A percentile compares a stretch with the other conserved stretches of the same genome.
phyloP scores from a whole-genome alignment of 2,329 filamentous ascomycete species.

The Hypoxylon sp. region DNA sequence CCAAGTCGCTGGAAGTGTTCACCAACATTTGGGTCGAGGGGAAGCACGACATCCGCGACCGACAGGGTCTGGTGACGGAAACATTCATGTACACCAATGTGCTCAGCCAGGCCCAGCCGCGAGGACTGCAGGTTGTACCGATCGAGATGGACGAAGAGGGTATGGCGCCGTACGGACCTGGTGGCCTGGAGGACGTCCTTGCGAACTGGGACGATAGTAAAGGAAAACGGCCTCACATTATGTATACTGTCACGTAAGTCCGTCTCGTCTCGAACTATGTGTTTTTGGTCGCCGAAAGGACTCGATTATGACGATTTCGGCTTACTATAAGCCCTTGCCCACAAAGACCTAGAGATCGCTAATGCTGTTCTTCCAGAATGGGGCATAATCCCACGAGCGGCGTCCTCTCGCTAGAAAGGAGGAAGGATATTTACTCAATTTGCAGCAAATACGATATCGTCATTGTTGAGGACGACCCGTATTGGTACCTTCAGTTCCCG shows the following conservation, averaged over 20 bases:
- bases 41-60: constrained; percentile 70
- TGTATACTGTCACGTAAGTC: constrained; percentile 89
- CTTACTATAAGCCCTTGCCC: background rate
- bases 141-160: constrained; percentile 81
- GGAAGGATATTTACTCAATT: constrained; percentile 80
- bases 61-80: constrained; percentile 82
- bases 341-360: constrained; percentile 14
- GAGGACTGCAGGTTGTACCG: constrained; percentile 75
- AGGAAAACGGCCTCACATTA: constrained; percentile 79
- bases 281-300: background rate
- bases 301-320: background rate
- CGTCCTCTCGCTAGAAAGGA: constrained; percentile 74
- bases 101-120: constrained; percentile 70
- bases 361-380: constrained; percentile 59
- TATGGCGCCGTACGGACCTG: constrained; percentile 76
- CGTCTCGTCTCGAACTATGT: background rate
- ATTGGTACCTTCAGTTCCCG: constrained; percentile 93
- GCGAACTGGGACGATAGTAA: constrained; percentile 80
- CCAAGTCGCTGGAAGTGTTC: constrained; percentile 78
- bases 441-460: constrained; percentile 87
- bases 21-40: constrained; percentile 77
- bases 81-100: constrained; percentile 83
- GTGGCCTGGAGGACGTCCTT: constrained; percentile 79
- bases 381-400: constrained; percentile 90
- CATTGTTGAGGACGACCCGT: constrained; percentile 93